Percentiles rank a stretch among this genome's conserved stretches.
phyloP scores from a whole-genome alignment of 164 flowering plant species.

The Magnolia kwangsiensis region DNA sequence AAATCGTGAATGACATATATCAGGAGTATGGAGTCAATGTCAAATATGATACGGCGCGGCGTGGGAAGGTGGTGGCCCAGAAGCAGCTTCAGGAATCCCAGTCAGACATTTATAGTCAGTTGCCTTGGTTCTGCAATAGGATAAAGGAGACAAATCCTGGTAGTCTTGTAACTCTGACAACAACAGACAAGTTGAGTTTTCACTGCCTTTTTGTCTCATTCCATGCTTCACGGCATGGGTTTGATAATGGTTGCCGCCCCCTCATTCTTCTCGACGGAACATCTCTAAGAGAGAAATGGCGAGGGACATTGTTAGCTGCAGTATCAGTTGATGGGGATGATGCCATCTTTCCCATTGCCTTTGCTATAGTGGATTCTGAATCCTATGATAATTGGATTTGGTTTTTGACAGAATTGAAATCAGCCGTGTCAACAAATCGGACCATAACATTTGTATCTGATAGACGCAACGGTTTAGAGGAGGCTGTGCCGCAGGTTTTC shows the following conservation, averaged over 20 bases:
- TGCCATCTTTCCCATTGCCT: constrained; percentile 69
- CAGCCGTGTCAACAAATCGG: constrained; percentile 33
- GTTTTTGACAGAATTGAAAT: constrained; percentile 58
- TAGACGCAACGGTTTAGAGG: constrained; percentile 51
- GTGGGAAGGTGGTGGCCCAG: constrained; percentile 71
- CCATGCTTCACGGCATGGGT: constrained; percentile 64
- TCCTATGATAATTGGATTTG: constrained; percentile 71
- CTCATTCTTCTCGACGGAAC: constrained; percentile 65
- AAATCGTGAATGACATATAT: constrained; percentile 62
- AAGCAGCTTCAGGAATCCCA: constrained; percentile 77
- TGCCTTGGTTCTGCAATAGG: constrained; percentile 70
- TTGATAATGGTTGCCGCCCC: constrained; percentile 69
- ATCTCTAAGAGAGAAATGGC: constrained; percentile 60
- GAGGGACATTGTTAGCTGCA: constrained; percentile 58
- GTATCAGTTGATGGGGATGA: constrained; percentile 73
- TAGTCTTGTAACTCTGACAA: constrained; percentile 55
- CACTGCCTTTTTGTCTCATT: constrained; percentile 68
- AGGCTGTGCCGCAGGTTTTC: constrained; percentile 50
- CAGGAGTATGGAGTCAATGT: constrained; percentile 67
- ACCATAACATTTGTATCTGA: constrained; percentile 65
- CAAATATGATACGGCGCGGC: constrained; percentile 80
- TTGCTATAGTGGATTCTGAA: constrained; percentile 74
- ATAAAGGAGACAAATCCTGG: constrained; percentile 77
- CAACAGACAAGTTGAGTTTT: constrained; percentile 69
- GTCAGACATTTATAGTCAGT: constrained; percentile 56